Conservation (phyloP, 495 filamentous ascomycete species). For the Jackrogersella minutella region DNA sequence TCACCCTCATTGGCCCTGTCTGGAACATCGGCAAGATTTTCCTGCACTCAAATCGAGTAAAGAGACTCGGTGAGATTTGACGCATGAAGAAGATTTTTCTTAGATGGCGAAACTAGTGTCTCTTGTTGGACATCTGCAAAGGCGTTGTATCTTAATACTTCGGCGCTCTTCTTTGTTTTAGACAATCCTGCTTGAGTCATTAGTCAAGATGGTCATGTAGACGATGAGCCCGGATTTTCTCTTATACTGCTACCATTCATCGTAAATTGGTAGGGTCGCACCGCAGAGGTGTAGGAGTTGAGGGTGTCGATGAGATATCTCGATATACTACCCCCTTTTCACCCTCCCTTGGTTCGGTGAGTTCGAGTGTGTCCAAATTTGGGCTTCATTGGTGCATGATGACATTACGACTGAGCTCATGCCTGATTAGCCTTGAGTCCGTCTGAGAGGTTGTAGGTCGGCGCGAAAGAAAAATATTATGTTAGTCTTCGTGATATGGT, state of each 20-base stretch:
- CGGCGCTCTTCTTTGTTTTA: too few species aligned
- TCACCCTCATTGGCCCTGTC: conserved; percentile 2
- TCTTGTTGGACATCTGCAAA: background rate
- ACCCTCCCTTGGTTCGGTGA: background rate
- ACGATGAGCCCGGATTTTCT: conserved; percentile 10
- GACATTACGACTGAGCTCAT: background rate
- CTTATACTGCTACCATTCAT: background rate
- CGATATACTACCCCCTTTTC: background rate
- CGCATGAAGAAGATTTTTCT: background rate
- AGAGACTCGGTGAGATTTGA: background rate
- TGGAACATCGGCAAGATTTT: background rate
- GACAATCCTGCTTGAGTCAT: too few species aligned
- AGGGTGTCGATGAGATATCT: conserved; percentile 6
- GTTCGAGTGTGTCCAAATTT: background rate
- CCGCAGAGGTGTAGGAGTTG: conserved; percentile 1
- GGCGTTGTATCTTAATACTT: background rate
- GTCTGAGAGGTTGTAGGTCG: background rate
- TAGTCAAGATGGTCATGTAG: conserved; percentile 1
- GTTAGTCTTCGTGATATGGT: background rate
- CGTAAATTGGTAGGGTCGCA: conserved; percentile 11
- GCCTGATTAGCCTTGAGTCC: background rate
- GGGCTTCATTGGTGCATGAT: background rate
- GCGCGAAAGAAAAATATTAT: background rate
- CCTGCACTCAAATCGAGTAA: background rate
- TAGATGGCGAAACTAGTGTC: background rate